phyloP scores from a whole-genome alignment of 176 grass and related monocot species.

The Puya raimondii region DNA sequence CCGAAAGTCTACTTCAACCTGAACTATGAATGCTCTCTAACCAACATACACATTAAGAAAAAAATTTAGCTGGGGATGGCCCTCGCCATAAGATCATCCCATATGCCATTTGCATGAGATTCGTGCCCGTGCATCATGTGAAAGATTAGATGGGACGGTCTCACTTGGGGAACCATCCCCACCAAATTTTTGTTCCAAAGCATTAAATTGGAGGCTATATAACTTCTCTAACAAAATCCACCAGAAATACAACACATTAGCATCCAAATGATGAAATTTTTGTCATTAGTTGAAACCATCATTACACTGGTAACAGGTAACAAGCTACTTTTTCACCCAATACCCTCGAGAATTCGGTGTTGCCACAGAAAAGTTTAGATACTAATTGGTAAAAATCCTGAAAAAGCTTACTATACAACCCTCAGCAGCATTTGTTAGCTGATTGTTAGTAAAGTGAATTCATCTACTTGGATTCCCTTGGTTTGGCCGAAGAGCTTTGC shows the following conservation, averaged over 20 bases:
- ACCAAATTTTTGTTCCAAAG: too few species aligned
- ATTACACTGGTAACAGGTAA: background rate
- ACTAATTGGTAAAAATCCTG: conserved; percentile 8
- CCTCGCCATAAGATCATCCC: too few species aligned
- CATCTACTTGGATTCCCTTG: conserved; percentile 23
- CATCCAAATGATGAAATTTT: background rate
- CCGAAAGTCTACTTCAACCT: background rate
- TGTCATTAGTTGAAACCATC: background rate
- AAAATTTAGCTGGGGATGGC: too few species aligned
- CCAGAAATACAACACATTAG: background rate
- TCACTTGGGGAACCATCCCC: too few species aligned
- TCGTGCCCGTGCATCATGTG: too few species aligned
- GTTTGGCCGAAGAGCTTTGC: conserved; percentile 60
- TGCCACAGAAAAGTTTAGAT: too few species aligned
- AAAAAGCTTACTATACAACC: conserved; percentile 86
- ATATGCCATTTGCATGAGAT: too few species aligned
- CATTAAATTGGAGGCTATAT: too few species aligned
- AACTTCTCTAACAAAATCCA: too few species aligned
- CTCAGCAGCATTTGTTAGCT: conserved; percentile 46
- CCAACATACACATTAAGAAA: background rate
- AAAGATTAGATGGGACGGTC: too few species aligned
- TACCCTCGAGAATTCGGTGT: background rate
- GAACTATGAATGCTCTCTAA: background rate
- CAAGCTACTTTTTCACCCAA: background rate
- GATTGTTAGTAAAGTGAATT: conserved; percentile 39